Conservation (phyloP, 331 rosid species). For the Ulmus americana region DNA sequence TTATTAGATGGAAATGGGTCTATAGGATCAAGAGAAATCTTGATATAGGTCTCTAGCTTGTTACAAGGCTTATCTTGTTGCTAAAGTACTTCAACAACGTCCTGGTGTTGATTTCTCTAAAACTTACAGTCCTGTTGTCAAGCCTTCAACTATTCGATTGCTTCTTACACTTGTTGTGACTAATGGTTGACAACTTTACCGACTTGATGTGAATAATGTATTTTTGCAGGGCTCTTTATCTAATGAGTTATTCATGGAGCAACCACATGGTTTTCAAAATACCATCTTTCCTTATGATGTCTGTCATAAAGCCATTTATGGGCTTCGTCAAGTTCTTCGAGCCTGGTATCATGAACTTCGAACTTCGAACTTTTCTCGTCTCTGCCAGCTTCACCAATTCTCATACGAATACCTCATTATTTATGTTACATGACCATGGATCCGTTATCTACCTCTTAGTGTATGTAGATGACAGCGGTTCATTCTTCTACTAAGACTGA, state of each 20-base stretch:
- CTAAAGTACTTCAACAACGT: no score
- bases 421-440: background rate
- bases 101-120: background rate
- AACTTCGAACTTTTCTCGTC: background rate
- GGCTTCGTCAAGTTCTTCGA: background rate
- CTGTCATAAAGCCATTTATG: background rate
- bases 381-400: background rate
- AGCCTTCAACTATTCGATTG: background rate
- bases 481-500: no score
- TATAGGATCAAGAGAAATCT: no score
- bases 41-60: no score
- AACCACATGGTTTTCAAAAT: background rate
- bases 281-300: background rate
- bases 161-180: background rate
- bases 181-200: background rate
- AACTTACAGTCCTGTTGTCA: background rate
- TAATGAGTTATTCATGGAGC: background rate
- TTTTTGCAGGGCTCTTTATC: background rate
- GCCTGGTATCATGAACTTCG: background rate
- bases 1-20: no score
- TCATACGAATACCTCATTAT: background rate
- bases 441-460: background rate
- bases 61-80: no score
- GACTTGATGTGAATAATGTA: background rate
- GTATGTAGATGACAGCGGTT: background rate